These are phyloP conservation scores for Ustilaginoidea virens DNA, from an alignment of 2,329 filamentous ascomycete genomes.

Conservation along the genomic window DNA sequence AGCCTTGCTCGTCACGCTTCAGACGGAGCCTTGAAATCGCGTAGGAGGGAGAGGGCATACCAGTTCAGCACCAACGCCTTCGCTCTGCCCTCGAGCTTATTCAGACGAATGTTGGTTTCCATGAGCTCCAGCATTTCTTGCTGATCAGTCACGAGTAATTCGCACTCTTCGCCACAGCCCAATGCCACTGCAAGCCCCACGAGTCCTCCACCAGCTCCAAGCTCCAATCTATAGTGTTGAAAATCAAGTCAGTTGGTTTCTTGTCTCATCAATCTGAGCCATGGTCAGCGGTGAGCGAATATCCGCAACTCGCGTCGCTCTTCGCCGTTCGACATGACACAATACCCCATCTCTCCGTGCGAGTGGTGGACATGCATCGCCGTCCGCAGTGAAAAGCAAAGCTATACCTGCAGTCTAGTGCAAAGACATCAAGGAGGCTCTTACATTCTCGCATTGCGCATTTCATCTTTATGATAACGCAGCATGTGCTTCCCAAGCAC, in stretches of 20 bases:
- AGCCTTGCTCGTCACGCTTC: too few relatives aligned
- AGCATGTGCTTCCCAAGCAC: constrained; percentile 77
- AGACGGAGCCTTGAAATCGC: neutral
- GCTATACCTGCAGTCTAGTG: too few relatives aligned
- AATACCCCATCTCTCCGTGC: too few relatives aligned
- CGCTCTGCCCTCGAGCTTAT: constrained; percentile 49
- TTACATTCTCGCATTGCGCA: constrained; percentile 59
- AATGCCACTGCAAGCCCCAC: constrained; percentile 53
- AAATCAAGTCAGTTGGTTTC: constrained; percentile 9
- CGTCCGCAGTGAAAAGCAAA: too few relatives aligned
- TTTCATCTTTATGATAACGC: constrained; percentile 47
- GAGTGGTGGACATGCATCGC: too few relatives aligned
- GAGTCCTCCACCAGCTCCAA: constrained; percentile 83
- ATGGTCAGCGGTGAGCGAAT: too few relatives aligned
- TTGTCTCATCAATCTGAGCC: neutral
- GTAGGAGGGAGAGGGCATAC: constrained; percentile 25
- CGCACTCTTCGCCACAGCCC: constrained; percentile 35
- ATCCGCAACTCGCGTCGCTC: too few relatives aligned
- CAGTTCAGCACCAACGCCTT: constrained; percentile 65
- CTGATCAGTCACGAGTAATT: constrained; percentile 76
- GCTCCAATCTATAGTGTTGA: constrained; percentile 51
- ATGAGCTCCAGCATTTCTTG: constrained; percentile 72
- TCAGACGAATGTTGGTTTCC: constrained; percentile 74
- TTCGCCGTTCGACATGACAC: neutral
- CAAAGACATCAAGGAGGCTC: constrained; percentile 16